Evolutionary conservation across 225 moss, liverwort and hornwort genomes (phyloP).

Genomic region (Bryum argenteum): DNA sequence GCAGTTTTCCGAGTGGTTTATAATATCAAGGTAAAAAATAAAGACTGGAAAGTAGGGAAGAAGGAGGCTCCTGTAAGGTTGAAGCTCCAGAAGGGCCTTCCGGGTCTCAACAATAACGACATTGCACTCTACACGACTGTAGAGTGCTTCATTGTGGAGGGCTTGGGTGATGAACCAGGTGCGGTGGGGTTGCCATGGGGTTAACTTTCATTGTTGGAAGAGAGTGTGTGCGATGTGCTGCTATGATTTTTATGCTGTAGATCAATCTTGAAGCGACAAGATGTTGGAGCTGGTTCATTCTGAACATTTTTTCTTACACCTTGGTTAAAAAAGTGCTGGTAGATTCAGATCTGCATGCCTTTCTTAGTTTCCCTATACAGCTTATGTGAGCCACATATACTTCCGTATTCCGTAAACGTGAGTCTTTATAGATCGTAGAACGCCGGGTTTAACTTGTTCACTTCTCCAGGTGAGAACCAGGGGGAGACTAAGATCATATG

Average conservation of each 20-base stretch:
- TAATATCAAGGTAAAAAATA: constrained; percentile 24
- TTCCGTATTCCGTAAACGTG: background rate
- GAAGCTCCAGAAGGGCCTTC: constrained; percentile 49
- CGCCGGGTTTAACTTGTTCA: constrained; percentile 13
- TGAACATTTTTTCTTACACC: no score
- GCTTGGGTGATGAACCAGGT: constrained; percentile 39
- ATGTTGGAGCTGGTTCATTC: background rate
- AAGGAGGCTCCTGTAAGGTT: constrained; percentile 22
- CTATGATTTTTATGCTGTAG: background rate
- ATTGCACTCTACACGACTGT: constrained; percentile 39
- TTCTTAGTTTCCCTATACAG: background rate
- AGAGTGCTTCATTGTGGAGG: constrained; percentile 50
- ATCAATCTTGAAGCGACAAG: no score
- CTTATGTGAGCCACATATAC: background rate
- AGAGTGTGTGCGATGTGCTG: background rate
- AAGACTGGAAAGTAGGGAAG: constrained; percentile 38
- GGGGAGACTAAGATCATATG: constrained; percentile 50
- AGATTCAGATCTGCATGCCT: background rate
- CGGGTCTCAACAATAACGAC: constrained; percentile 35
- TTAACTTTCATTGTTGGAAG: background rate
- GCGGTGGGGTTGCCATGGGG: background rate
- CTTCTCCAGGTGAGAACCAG: constrained; percentile 39
- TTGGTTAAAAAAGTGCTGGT: background rate
- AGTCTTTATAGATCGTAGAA: background rate
- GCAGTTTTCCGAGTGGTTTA: constrained; percentile 52